phyloP scores from a whole-genome alignment of 2,329 filamentous ascomycete genomes.

The Diaporthe nobilis region DNA sequence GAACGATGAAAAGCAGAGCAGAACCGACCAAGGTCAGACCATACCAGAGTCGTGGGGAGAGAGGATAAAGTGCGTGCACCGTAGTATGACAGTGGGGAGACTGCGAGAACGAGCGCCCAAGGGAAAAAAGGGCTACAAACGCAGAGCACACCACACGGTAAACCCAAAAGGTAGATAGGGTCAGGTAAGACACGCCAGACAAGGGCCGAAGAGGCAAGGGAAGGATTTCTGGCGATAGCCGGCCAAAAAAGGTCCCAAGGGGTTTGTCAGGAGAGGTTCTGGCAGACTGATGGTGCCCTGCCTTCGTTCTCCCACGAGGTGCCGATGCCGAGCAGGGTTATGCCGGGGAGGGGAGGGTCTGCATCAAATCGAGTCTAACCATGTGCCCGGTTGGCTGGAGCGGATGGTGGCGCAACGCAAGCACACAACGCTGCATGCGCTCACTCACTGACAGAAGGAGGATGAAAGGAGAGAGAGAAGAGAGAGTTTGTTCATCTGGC shows the following conservation, averaged over 20 bases:
- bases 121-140: neutral
- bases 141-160: constrained; percentile 8
- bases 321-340: constrained; percentile 16
- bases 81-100: constrained; percentile 14
- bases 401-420: constrained; percentile 21
- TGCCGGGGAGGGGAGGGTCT: constrained; percentile 35
- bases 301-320: constrained; percentile 6
- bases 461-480: neutral
- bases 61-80: constrained; percentile 13
- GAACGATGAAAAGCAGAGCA: neutral
- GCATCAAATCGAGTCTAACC: neutral
- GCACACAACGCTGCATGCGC: neutral
- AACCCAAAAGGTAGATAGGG: neutral
- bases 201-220: constrained; percentile 19
- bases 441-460: neutral
- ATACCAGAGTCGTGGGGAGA: neutral
- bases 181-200: constrained; percentile 31
- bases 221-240: constrained; percentile 24
- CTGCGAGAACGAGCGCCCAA: neutral
- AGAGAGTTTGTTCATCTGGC: neutral
- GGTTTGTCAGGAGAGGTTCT: constrained; percentile 25
- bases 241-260: constrained; percentile 8
- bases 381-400: constrained; percentile 32
- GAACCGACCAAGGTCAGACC: neutral
- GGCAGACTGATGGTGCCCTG: constrained; percentile 10